Conservation (phyloP, 768 basidiomycete species). For the Mycena amicta region DNA sequence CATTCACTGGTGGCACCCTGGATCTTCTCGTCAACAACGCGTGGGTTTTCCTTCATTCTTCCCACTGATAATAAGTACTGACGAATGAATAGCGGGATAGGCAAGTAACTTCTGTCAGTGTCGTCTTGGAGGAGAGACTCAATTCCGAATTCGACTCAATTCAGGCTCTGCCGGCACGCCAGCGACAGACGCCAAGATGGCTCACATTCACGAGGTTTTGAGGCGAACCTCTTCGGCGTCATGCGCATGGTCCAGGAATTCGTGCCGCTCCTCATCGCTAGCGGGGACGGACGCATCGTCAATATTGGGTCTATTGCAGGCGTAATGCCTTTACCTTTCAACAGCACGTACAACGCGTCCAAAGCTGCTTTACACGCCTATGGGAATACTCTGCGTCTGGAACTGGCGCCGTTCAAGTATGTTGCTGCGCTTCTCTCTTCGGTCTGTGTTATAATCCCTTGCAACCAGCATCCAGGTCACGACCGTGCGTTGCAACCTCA, state of each 20-base stretch:
- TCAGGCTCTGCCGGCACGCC: conserved; percentile 24
- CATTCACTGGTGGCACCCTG: conserved; percentile 23
- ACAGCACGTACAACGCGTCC: conserved; percentile 30
- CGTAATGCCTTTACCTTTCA: conserved; percentile 32
- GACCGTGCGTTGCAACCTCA: too few relatives aligned
- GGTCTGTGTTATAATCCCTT: neutral
- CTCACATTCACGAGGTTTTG: conserved; percentile 29
- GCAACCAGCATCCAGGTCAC: conserved; percentile 4
- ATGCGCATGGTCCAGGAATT: conserved; percentile 38
- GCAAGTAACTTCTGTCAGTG: neutral
- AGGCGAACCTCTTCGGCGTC: conserved; percentile 35
- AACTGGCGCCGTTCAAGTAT: conserved; percentile 39
- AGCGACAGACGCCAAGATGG: conserved; percentile 28
- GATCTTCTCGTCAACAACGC: conserved; percentile 30
- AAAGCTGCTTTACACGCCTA: conserved; percentile 37
- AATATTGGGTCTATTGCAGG: conserved; percentile 32
- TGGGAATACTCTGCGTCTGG: conserved; percentile 34
- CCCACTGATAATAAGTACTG: too few relatives aligned
- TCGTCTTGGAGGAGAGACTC: neutral
- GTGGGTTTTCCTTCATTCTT: conserved; percentile 2
- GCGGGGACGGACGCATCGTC: conserved; percentile 30
- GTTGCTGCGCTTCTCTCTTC: too few relatives aligned
- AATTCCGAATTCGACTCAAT: neutral
- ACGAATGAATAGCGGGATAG: neutral
- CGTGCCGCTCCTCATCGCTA: conserved; percentile 28